A percentile compares a stretch with the other conserved stretches of the same genome.
Evolutionary conservation across 352 stramenopile species (phyloP).

Genomic region (Globisporangium paddicum): DNA sequence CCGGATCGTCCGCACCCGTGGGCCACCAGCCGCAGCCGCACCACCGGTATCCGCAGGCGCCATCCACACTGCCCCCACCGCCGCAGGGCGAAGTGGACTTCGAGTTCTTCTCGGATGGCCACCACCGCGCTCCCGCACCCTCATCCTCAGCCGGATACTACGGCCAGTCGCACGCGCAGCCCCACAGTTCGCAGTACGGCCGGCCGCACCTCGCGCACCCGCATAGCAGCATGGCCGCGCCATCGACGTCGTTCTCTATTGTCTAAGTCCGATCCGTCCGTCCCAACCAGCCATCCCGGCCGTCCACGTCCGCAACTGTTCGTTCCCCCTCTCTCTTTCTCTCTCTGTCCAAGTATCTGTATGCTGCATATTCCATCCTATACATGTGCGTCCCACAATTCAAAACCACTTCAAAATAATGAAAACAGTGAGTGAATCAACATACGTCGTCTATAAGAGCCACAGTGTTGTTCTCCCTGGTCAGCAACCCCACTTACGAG

Average conservation of each 20-base stretch:
- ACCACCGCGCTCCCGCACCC: not conserved
- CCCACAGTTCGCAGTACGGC: conserved; percentile 5
- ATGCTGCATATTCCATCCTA: not conserved
- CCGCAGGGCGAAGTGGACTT: conserved; percentile 21
- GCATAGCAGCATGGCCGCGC: conserved; percentile 11
- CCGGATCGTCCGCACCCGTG: not conserved
- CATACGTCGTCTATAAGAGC: conserved; percentile 5
- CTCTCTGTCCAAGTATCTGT: not conserved
- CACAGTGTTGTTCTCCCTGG: not conserved
- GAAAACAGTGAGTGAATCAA: not conserved
- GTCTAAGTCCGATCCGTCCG: not conserved
- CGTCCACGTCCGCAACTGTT: not conserved
- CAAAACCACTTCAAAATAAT: not conserved
- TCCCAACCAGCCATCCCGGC: not conserved
- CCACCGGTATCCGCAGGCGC: conserved; percentile 15
- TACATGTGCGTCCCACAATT: not conserved
- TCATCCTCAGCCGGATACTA: not conserved
- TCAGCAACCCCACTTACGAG: not conserved
- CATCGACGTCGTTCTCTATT: conserved; percentile 9
- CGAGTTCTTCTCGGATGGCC: conserved; percentile 21
- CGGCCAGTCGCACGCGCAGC: not conserved
- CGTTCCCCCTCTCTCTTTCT: conserved; percentile 7
- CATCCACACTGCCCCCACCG: conserved; percentile 13
- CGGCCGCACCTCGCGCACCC: conserved; percentile 16
- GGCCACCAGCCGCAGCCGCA: conserved; percentile 19